phyloP scores from a whole-genome alignment of 83 land plant genomes.

The Thuja plicata region DNA sequence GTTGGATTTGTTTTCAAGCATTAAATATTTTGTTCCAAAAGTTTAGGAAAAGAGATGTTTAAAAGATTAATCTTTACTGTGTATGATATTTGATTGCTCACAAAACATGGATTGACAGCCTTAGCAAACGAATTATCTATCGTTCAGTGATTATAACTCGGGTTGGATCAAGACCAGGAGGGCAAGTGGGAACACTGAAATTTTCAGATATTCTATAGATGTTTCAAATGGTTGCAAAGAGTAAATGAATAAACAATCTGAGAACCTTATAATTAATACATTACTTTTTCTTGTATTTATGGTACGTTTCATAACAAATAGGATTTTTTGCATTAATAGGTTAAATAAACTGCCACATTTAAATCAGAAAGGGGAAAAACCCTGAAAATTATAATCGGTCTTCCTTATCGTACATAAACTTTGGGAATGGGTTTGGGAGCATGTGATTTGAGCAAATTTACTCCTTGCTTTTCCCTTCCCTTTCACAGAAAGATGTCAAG shows the following conservation, averaged over 20 bases:
- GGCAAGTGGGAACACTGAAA: neutral
- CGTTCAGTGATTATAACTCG: neutral
- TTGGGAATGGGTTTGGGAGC: neutral
- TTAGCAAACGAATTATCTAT: neutral
- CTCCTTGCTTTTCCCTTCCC: neutral
- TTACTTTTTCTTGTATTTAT: neutral
- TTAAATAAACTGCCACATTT: neutral
- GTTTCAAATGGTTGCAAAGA: neutral
- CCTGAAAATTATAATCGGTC: neutral
- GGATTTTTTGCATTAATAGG: neutral
- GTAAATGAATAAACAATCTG: neutral
- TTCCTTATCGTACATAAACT: neutral
- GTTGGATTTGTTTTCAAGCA: neutral
- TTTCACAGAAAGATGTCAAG: neutral
- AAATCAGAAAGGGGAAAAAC: neutral
- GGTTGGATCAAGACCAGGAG: neutral
- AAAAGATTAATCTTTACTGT: neutral
- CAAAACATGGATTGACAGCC: neutral
- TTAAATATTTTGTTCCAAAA: neutral
- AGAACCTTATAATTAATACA: neutral
- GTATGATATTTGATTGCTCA: neutral
- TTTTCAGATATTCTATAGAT: neutral
- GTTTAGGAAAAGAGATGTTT: neutral
- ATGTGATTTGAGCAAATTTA: neutral
- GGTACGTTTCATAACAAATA: neutral